Conservation (phyloP, 371 early-diverging fungal species). For the Furculomyces boomerangus region DNA sequence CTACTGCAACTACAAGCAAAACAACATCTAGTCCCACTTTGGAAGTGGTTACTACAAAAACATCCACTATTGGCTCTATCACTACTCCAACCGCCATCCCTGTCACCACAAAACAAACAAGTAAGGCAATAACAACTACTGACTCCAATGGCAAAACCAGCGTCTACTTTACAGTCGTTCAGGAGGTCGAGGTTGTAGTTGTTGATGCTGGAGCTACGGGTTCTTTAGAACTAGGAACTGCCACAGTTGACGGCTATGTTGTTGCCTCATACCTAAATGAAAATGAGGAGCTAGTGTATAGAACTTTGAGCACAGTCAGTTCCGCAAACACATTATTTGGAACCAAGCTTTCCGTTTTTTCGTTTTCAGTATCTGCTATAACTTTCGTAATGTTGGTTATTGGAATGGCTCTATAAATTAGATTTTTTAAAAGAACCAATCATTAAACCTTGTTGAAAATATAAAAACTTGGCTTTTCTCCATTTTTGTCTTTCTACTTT, state of each 20-base stretch:
- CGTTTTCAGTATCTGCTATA: neutral
- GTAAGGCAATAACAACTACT: neutral
- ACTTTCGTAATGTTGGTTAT: neutral
- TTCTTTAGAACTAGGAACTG: no score
- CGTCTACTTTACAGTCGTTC: neutral
- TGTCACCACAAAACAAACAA: neutral
- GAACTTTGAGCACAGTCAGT: no score
- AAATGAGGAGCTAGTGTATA: no score
- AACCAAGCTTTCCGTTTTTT: neutral
- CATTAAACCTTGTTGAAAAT: no score
- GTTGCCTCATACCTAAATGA: no score
- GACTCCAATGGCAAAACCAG: neutral
- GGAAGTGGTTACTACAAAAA: neutral
- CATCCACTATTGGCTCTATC: neutral
- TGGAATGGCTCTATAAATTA: neutral
- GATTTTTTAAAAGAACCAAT: neutral
- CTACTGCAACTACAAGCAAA: neutral
- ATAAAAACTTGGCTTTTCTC: no score
- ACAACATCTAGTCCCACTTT: neutral
- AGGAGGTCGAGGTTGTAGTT: neutral
- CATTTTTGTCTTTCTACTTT: no score
- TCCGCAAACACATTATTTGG: no score
- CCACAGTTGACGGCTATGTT: no score
- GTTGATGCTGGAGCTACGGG: neutral
- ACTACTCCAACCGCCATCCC: neutral